Conservation (phyloP, 2,329 filamentous ascomycete genomes). For the Penicillium sp. region DNA sequence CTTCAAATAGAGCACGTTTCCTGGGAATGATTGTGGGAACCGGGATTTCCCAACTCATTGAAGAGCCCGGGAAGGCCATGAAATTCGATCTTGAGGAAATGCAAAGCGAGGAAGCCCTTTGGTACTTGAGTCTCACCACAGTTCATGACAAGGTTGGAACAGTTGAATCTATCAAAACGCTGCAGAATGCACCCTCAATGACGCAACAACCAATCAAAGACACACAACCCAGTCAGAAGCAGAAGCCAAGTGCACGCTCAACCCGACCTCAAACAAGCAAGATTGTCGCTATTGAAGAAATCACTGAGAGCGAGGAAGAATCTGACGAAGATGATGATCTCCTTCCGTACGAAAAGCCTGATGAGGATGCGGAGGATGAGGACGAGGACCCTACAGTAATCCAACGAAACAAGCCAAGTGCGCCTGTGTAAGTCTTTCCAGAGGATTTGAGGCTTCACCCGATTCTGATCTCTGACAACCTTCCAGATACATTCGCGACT, state of each 20-base stretch:
- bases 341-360: slow-evolving; percentile 80
- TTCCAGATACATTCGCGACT: slow-evolving; percentile 75
- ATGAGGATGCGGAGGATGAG: slow-evolving; percentile 87
- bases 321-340: slow-evolving; percentile 70
- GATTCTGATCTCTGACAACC: slow-evolving; percentile 19
- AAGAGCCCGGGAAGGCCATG: slow-evolving; percentile 71
- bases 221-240: slow-evolving; percentile 13
- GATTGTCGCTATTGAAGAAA: slow-evolving; percentile 66
- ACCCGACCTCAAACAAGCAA: slow-evolving; percentile 41
- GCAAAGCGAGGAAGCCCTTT: slow-evolving; percentile 71
- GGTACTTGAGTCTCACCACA: slow-evolving; percentile 72
- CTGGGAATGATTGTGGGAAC: slow-evolving; percentile 89
- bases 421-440: slow-evolving; percentile 68
- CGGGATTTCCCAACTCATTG: slow-evolving; percentile 68
- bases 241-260: slow-evolving; percentile 13
- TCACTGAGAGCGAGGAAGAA: slow-evolving; percentile 59
- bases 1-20: slow-evolving; percentile 76
- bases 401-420: slow-evolving; percentile 77
- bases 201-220: slow-evolving; percentile 28
- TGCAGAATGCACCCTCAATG: slow-evolving; percentile 24
- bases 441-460: background rate
- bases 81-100: slow-evolving; percentile 85
- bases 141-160: slow-evolving; percentile 69
- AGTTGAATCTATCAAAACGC: slow-evolving; percentile 56
- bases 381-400: slow-evolving; percentile 91